Conservation (phyloP, 2,329 filamentous ascomycete genomes). For the Apiospora rasikravindrae region DNA sequence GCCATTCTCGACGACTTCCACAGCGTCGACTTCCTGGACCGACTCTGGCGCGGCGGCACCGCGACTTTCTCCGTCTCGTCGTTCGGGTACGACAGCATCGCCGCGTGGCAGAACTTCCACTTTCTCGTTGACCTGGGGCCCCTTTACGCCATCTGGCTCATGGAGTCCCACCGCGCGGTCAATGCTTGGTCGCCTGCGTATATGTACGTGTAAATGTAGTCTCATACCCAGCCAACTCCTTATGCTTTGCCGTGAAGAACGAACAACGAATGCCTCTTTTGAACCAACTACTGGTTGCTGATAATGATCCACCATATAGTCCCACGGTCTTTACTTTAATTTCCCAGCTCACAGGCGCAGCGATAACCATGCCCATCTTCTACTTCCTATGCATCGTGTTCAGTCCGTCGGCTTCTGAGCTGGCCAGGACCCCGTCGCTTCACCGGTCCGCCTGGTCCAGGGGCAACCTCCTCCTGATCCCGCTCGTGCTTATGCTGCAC, state of each 20-base stretch:
- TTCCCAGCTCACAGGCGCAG: slow-evolving; percentile 22
- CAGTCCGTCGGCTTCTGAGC: slow-evolving; percentile 24
- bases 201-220: slow-evolving; percentile 26
- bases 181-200: slow-evolving; percentile 28
- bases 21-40: slow-evolving; percentile 24
- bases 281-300: neutral
- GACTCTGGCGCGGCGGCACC: slow-evolving; percentile 27
- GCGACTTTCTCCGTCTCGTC: slow-evolving; percentile 29
- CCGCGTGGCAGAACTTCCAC: slow-evolving; percentile 32
- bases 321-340: neutral
- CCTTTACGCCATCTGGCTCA: slow-evolving; percentile 31
- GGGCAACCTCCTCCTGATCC: slow-evolving; percentile 23
- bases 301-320: neutral
- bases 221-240: slow-evolving; percentile 19
- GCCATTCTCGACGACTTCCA: slow-evolving; percentile 28
- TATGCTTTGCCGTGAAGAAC: slow-evolving; percentile 10
- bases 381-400: slow-evolving; percentile 29
- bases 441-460: slow-evolving; percentile 18
- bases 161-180: slow-evolving; percentile 29
- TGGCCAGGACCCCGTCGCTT: slow-evolving; percentile 13
- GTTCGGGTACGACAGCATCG: slow-evolving; percentile 28
- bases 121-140: slow-evolving; percentile 33
- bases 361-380: slow-evolving; percentile 24
- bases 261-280: neutral
- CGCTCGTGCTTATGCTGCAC: slow-evolving; percentile 29